Evolutionary conservation across 2,329 filamentous ascomycete species (phyloP), one percentile per base, ranked within the genome.

Genomic region (Aspergillus cejpii): DNA sequence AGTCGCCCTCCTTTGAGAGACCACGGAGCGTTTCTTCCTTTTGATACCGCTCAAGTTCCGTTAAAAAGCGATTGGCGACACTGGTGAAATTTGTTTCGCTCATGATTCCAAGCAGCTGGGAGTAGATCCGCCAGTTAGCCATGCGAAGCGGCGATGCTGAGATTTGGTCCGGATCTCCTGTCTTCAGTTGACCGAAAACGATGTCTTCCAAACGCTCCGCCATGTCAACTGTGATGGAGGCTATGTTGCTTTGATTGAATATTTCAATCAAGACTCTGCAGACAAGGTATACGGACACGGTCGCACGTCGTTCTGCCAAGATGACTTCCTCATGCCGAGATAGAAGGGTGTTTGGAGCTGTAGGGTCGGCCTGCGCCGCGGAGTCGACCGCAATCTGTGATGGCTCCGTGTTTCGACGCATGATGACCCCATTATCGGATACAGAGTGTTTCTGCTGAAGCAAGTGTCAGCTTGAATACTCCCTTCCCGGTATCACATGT

Each of bases 51-150:
- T 89, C 86, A 4, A 98, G 75, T 60, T 97, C 90, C 23, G 77
- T 73, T 37, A 94, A 75, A 61, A 94, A 98, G 38, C 87, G 82
- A 43, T 82, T 80, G 3, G 87, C 83, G 37, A 98, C 90, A 44
- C 83, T 86, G 12, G 80, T 73, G 64, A 98, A 97, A 61, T 94
- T 91, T 52, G 92, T 83, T 36, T 86, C 85, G 67, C 92, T 96
- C 86, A 98, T 95, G 29, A 90, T 85, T n/a, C 94, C 92, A 1
- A 98, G 78, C 3, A 98, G 74, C 58, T 95, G 87, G 15, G 88
- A 84, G 63, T 96, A 96, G 2, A 98, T 81, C 47, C 87, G 86
- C 91, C 91, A 98, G 59, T 98, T 98, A 11, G 92, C 87, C 67
- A 92, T 81, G 53, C 89, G 88, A 19, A 97, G 73, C 0, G 87